Evolutionary conservation across 306 rosid species (phyloP).

Genomic region (Dalbergia oliveri): DNA sequence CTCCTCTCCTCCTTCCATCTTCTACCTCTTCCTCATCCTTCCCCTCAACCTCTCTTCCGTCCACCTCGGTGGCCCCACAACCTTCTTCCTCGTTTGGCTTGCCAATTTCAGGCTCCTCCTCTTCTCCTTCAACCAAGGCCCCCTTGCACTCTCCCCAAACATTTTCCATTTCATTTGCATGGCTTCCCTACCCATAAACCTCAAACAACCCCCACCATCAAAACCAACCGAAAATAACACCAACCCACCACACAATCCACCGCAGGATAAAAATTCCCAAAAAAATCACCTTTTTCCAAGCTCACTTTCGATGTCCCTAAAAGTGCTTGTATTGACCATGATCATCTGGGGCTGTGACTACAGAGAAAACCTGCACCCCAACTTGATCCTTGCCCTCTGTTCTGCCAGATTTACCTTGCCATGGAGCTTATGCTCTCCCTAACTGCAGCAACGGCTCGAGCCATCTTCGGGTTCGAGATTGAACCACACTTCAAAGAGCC

Average conservation of each 20-base stretch:
- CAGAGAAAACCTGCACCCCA: slow-evolving; percentile 47
- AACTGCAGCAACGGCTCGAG: slow-evolving; percentile 46
- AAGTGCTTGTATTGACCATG: slow-evolving; percentile 48
- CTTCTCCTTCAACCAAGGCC: slow-evolving; percentile 61
- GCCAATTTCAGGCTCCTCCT: slow-evolving; percentile 54
- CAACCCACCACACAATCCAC: too few relatives aligned
- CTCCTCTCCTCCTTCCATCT: slow-evolving; percentile 51
- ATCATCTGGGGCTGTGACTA: slow-evolving; percentile 46
- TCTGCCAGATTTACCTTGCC: slow-evolving; percentile 62
- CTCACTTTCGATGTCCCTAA: slow-evolving; percentile 21
- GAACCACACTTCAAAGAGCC: slow-evolving; percentile 80
- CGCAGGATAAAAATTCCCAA: background rate
- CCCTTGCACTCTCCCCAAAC: slow-evolving; percentile 53
- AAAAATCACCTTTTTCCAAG: background rate
- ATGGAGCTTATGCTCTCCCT: slow-evolving; percentile 56
- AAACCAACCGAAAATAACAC: slow-evolving; percentile 10
- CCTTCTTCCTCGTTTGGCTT: slow-evolving; percentile 61
- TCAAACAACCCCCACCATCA: slow-evolving; percentile 8
- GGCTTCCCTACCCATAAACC: slow-evolving; percentile 72
- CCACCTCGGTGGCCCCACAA: slow-evolving; percentile 48
- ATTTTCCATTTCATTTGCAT: slow-evolving; percentile 63
- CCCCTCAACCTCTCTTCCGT: slow-evolving; percentile 44
- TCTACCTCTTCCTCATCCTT: slow-evolving; percentile 53
- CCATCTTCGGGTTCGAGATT: slow-evolving; percentile 51
- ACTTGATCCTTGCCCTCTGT: slow-evolving; percentile 46